Evolutionary conservation across 768 basidiomycete genomes (phyloP), one percentile per base, ranked within the genome.

Genomic region (Amanita subjunquillea): DNA sequence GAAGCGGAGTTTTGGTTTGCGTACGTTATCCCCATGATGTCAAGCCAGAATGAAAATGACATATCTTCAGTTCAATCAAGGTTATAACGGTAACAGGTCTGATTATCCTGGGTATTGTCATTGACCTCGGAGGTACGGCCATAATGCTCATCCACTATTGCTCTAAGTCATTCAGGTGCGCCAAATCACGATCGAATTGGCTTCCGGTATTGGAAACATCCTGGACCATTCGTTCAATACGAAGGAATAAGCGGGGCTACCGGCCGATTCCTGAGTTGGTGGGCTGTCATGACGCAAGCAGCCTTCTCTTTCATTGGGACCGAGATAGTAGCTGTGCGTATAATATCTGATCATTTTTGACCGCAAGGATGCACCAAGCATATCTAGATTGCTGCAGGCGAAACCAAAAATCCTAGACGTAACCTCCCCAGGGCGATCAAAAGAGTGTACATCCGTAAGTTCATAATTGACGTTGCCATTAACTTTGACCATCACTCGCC

Each of bases 251-350:
- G 60, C 3, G 94, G 94, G 3, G 55, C 77, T 2, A 79, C 77
- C 58, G 93, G 92, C 7, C 79, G 72, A 23, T 96, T 97, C 76
- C 62, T 80, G 30, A 77, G 73, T 4, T 78, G 69, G 65, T 77
- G 72, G 73, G 72, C 72, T 12, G 72, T 75, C 13, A 64, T 95
- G 68, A 82, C 83, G 6, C 86, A 93, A 58, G 94, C 94, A 3
- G 91, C 90, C 12, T 96, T 94, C 73, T 91, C 90, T 9, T 94
- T 70, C 57, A 91, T 93, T 55, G 94, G 93, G 13, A 93, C 91
- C 5, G 94, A 97, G 66, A 92, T 95, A 62, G 91, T 95, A 39
- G 91, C 89, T 27, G 85, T 88, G 70, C 20, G 41, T 42, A 59
- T 79, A 71, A 38, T 23, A 9, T 6, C 23, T 37, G 6, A 4